Base-by-base conservation (phyloP, 169 alveolate genomes). In the Plasmodium yoelii region DNA sequence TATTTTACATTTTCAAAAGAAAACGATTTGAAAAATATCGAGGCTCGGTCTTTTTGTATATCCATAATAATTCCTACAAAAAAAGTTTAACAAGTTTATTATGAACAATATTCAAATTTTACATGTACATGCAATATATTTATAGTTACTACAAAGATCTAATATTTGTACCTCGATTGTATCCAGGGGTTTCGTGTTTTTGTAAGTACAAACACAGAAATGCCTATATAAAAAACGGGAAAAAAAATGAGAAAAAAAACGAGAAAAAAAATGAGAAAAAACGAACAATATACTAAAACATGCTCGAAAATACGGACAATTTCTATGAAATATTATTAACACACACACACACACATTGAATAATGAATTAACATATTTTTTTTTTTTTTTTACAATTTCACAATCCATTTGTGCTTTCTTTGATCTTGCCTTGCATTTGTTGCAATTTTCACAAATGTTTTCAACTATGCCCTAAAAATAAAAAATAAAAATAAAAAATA, bases 401-500 rank as follows among this genome's bases (percentile, higher is more conserved):
- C 90, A 82, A 47, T 82, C 90, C 42, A 82, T 69, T 72, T 82
- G 90, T n/a, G 90, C 90, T 53, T 49, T 67, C 46, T 82, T 82
- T 42, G 90, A 82, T 7, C 57, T 55, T 22, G 90, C 49, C 53
- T 82, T 82, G 55, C 90, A 82, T n/a, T 82, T 69, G 57, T 82
- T 82, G 12, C 90, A 82, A 10, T 69, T 82, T 47, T 56, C 73
- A 26, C 90, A 82, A 12, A 82, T 68, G 39, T 55, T 56, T 47
- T 82, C 90, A n/a, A 82, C 39, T 44, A 82, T 82, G 18, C 69
- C 84, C 88, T 77, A 42, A n/a, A 2, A 13, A 55, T 2, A 12
- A 42, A 53, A 9, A 12, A n/a, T n/a, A n/a, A n/a, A n/a, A n/a
- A n/a, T n/a, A n/a, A n/a, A n/a, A n/a, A n/a, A n/a, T n/a, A n/a